Evolutionary conservation across 805 yeast genomes (phyloP).

Genomic region (Candida ascalaphidarum): DNA sequence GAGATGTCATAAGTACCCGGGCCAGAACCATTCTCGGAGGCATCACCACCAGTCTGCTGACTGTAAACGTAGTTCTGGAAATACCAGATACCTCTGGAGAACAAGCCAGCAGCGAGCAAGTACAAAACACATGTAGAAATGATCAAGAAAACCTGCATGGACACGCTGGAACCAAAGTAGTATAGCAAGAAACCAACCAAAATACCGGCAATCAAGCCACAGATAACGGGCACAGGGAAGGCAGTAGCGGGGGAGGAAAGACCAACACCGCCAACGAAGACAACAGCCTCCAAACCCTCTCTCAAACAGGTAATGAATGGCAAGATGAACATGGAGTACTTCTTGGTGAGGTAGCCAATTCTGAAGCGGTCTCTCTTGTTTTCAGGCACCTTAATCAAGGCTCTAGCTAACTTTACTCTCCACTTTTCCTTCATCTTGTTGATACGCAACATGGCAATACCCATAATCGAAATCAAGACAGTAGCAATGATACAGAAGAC

Average conservation of each 20-base stretch:
- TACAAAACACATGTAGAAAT: slow-evolving; percentile 84
- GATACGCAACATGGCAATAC: slow-evolving; percentile 91
- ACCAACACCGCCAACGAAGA: slow-evolving; percentile 3
- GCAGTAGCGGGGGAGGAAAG: slow-evolving; percentile 23
- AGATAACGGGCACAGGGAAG: slow-evolving; percentile 88
- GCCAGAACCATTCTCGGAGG: slow-evolving; percentile 86
- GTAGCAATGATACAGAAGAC: slow-evolving; percentile 86
- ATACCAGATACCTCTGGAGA: slow-evolving; percentile 89
- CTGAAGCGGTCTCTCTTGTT: slow-evolving; percentile 43
- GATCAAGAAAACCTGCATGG: slow-evolving; percentile 83
- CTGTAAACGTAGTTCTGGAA: slow-evolving; percentile 66
- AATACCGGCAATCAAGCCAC: slow-evolving; percentile 77
- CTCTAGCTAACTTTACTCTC: slow-evolving; percentile 89
- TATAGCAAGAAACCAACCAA: slow-evolving; percentile 63
- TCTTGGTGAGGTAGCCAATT: slow-evolving; percentile 49
- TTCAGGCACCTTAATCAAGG: slow-evolving; percentile 56
- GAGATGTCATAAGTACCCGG: slow-evolving; percentile 88
- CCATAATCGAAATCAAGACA: slow-evolving; percentile 84
- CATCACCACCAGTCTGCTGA: slow-evolving; percentile 82
- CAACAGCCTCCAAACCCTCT: slow-evolving; percentile 71
- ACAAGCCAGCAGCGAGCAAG: slow-evolving; percentile 85
- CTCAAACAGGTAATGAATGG: slow-evolving; percentile 89
- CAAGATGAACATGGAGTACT: slow-evolving; percentile 81
- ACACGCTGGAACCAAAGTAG: slow-evolving; percentile 72
- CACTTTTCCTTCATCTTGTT: slow-evolving; percentile 96